Evolutionary conservation across 1,284 basidiomycete genomes (phyloP), one percentile per base, ranked within the genome.

Genomic region (Apiotrichum sp.): DNA sequence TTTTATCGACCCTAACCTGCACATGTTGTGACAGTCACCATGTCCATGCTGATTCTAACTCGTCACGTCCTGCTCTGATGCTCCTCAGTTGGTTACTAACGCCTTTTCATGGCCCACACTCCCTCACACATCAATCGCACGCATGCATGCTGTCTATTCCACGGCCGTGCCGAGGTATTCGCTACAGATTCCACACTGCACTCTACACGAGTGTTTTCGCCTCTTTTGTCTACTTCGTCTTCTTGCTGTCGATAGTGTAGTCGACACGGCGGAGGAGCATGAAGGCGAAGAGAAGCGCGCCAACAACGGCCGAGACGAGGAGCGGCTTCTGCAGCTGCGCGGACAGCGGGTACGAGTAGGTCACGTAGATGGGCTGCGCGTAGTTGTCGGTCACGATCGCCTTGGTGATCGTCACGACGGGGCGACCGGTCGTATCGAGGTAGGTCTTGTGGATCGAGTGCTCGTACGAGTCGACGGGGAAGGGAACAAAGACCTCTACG

Each of bases 341-440:
- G 34, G 80, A 78, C 55, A 86, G 70, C 5, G 88, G 83, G 45
- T 93, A 86, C 63, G 81, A 84, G 81, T 97, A 97, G 41, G 86
- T 84, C 56, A 95, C 68, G 53, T 69, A 75, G 51, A 75, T 57
- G 16, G 52, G 54, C 52, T 71, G 70, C 9, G 82, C 82, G 72
- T 97, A 92, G 65, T 82, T 84, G 67, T 89, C 84, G 0, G 89
- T 93, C 57, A 92, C 79, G 56, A 86, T 77, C 44, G 82, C 76
- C 77, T 92, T 93, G 51, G 80, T 77, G 59, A 98, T 80, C 2
- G 82, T 83, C 51, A 98, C 77, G 3, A 82, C 80, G 3, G 89
- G 90, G 41, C 95, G 85, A 22, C 96, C 95, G 29, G 82, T 82
- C n/a, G 93, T 92, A 74, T 98, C 95, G 41, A 98, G 84, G 76